Base-by-base conservation (phyloP, 495 filamentous ascomycete genomes). In the Aeminium ludgeri region DNA sequence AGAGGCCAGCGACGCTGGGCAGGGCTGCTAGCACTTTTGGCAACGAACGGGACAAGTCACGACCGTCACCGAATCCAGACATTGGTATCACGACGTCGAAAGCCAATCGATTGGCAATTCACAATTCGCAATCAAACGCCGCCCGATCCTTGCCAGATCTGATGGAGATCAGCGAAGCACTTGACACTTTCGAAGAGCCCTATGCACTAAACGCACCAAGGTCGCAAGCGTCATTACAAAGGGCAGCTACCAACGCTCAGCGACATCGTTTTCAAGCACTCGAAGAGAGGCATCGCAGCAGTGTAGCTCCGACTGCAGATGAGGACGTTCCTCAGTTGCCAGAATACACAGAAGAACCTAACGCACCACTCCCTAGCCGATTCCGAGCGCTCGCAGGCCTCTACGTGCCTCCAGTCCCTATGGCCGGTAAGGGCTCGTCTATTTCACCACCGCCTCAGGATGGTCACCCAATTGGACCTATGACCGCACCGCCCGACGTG, bases 281-380 rank as follows among this genome's bases (percentile, higher is more conserved):
- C 20, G 46, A 47, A 36, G 51, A 50, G 36, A 41, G 38, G 18
- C 43, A 36, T 28, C 23, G 23, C 23, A 25, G 23, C 23, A 25
- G 8, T 25, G 23, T 8, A 3, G 4, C 23, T 8, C 23, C 23
- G 23, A 25, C 3, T 25, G 23, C 23, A 8, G 23, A 25, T 8
- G 23, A 25, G 23, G n/a, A n/a, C n/a, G 23, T 25, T 25, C 23
- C 23, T 25, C 23, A 25, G 8, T 25, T 50, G 33, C 51, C 51
- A 10, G 39, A 50, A 20, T 53, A 53, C 19, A 50, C 46, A 19
- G 51, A 49, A 31, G 51, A 53, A 36, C 51, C 51, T 2, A 53
- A 53, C 23, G 47, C 51, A 5, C 51, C 51, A 10, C 34, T 53
- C 12, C 51, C 51, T 15, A 41, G 47, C n/a, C 46, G 47, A 6